A percentile compares a stretch with the other conserved stretches of the same genome.
These are phyloP conservation scores for Debaryomyces sp. DNA, from an alignment of 1,139 yeast genomes.

Conservation along the genomic window DNA sequence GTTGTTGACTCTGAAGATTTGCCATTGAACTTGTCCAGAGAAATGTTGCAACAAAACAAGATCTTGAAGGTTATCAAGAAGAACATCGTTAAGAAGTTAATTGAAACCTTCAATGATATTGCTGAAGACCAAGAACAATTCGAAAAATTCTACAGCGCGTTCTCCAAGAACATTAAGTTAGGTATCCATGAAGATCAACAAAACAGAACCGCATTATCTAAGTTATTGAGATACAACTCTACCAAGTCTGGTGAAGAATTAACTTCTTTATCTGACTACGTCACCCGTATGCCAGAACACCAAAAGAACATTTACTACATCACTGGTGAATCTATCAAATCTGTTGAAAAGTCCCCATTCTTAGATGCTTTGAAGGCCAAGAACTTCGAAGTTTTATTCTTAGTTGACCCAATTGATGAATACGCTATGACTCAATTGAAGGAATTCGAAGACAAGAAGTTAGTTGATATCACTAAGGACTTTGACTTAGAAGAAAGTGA, in stretches of 20 bases:
- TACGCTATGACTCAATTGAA: slow-evolving; percentile 99
- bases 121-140: slow-evolving; percentile 99
- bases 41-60: slow-evolving; percentile 99
- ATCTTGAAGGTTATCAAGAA: slow-evolving; percentile 98
- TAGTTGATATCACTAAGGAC: slow-evolving; percentile 98
- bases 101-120: slow-evolving; percentile 98
- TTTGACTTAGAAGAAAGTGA: slow-evolving; percentile 99
- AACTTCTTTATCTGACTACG: slow-evolving; percentile 95
- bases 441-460: slow-evolving; percentile 99
- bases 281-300: slow-evolving; percentile 99
- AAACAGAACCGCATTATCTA: slow-evolving; percentile 94
- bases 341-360: slow-evolving; percentile 99
- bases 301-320: slow-evolving; percentile 99
- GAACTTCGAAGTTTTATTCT: slow-evolving; percentile 96
- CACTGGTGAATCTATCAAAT: slow-evolving; percentile 98
- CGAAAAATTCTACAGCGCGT: slow-evolving; percentile 97
- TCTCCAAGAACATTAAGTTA: slow-evolving; percentile 97
- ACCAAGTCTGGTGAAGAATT: slow-evolving; percentile 93
- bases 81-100: slow-evolving; percentile 98
- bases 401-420: slow-evolving; percentile 99
- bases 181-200: slow-evolving; percentile 99
- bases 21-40: slow-evolving; percentile 99
- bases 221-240: slow-evolving; percentile 95
- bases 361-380: slow-evolving; percentile 98
- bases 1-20: slow-evolving; percentile 99